phyloP scores from a whole-genome alignment of 192 early-diverging fungal species.

The Neocallimastix lanati region DNA sequence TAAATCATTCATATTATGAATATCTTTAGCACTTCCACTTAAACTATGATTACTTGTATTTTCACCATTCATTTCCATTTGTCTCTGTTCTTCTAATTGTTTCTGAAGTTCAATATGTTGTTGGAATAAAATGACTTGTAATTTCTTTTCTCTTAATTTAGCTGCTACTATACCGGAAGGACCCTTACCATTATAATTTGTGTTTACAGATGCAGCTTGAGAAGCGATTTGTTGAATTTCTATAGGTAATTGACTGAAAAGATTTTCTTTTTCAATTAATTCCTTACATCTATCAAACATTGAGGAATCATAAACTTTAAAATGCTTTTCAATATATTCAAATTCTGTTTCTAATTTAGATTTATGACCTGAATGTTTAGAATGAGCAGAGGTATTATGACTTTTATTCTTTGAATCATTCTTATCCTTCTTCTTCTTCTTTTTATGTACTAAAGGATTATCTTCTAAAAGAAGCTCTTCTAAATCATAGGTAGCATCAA shows the following conservation, averaged over 20 bases:
- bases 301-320: neutral
- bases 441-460: constrained; percentile 69
- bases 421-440: constrained; percentile 21
- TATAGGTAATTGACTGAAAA: neutral
- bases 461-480: constrained; percentile 95
- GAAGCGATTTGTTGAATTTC: neutral
- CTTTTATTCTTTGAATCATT: neutral
- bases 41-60: neutral
- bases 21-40: too few relatives aligned
- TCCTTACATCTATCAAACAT: neutral
- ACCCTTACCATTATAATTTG: neutral
- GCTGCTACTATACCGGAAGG: neutral
- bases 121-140: neutral
- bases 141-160: neutral
- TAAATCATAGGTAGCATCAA: constrained; percentile 88
- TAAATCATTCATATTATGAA: neutral
- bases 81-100: neutral
- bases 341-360: neutral
- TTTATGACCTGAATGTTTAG: neutral
- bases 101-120: neutral
- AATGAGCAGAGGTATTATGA: neutral
- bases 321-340: neutral
- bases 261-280: neutral
- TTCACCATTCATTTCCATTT: neutral
- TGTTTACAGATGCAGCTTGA: neutral